phyloP scores from a whole-genome alignment of 108 stramenopile genomes.

The Pseudonitzschia multistriata region DNA sequence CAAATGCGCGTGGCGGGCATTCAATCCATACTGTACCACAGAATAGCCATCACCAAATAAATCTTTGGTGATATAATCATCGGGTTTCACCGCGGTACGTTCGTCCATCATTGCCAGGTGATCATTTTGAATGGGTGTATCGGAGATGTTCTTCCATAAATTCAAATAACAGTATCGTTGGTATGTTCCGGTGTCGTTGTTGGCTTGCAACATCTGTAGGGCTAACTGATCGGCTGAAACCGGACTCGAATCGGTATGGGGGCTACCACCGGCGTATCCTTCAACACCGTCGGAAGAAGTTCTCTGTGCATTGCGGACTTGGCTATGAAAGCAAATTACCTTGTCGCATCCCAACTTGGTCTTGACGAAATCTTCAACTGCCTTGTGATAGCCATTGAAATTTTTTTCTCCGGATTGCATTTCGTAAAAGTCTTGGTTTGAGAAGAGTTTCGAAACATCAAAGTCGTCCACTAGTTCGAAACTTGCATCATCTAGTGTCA shows the following conservation, averaged over 20 bases:
- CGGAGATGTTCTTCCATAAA: constrained; percentile 22
- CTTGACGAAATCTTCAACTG: constrained; percentile 13
- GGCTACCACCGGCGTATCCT: constrained; percentile 15
- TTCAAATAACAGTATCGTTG: constrained; percentile 21
- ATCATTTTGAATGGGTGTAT: constrained; percentile 21
- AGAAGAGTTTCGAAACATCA: background rate
- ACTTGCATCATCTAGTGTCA: constrained; percentile 20
- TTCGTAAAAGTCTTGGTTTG: constrained; percentile 23
- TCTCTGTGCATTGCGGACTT: constrained; percentile 5
- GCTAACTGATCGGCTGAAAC: constrained; percentile 16
- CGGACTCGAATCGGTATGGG: constrained; percentile 19
- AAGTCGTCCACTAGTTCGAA: constrained; percentile 24
- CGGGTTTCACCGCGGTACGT: constrained; percentile 23
- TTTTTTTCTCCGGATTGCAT: constrained; percentile 18
- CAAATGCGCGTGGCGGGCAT: constrained; percentile 16
- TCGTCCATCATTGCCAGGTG: constrained; percentile 30
- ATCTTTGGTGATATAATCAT: constrained; percentile 12
- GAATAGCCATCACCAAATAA: background rate
- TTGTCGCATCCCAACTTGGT: constrained; percentile 28
- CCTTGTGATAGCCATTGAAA: constrained; percentile 11
- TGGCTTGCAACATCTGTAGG: background rate
- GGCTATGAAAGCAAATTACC: constrained; percentile 18
- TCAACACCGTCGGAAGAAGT: constrained; percentile 2
- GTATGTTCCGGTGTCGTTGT: background rate
- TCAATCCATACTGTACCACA: constrained; percentile 8